Base-by-base conservation (phyloP, 202 grass and related monocot genomes). In the Carex arenaria region DNA sequence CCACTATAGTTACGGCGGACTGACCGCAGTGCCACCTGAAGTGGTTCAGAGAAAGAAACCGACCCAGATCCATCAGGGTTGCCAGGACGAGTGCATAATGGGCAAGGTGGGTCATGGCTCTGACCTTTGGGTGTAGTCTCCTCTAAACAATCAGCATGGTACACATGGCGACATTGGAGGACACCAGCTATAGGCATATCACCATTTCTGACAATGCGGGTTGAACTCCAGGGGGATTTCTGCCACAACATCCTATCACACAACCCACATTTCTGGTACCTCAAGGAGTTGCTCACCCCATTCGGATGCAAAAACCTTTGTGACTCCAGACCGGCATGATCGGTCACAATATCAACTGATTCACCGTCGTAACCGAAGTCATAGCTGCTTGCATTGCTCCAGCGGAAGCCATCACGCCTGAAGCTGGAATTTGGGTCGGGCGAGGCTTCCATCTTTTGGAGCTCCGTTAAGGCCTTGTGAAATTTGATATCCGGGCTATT, bases 151-250 rank as follows among this genome's bases (percentile, higher is more conserved):
- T 96, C 96, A 36, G 93, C 96, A 1, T 99, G 96, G 87, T 90
- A 99, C 66, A 82, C 89, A 82, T 99, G 96, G 55, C 81, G 80
- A 69, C 96, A 99, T 67, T 91, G 91, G 2, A 99, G 96, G 31
- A 99, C 91, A 2, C 91, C 93, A 31, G 93, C 88, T 85, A 93
- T 85, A 66, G 96, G 93, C 96, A 99, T 99, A 68, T 99, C 93
- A 0, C 82, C 85, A 49, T 85, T 96, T 67, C 87, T 88, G 38
- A 99, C 83, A 81, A 99, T 99, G 71, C 93, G 73, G 17, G 92
- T 93, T 3, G 93, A 96, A 79, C 89, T 94, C 89, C 96, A 99
- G 8, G 96, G 96, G 23, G 91, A 93, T 80, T 99, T 99, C 82
- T 99, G 93, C 60, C 88, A 79, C 72, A 99, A 67, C 86, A 88